Base-by-base conservation (phyloP, 2,329 filamentous ascomycete species). In the Aspergillus puulaauensis region DNA sequence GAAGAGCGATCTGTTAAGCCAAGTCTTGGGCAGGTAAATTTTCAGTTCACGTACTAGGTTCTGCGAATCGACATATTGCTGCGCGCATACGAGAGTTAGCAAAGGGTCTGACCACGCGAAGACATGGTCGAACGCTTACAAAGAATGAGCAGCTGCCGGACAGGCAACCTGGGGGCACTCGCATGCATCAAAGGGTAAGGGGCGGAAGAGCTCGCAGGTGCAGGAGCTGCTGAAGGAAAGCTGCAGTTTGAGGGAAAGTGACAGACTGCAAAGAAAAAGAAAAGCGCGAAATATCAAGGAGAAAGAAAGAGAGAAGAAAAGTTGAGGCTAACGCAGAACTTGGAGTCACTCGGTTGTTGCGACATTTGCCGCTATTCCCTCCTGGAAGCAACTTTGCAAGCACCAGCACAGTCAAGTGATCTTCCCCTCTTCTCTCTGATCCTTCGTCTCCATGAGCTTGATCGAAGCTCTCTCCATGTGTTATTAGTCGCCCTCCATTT, bases 21-120 rank as follows among this genome's bases (percentile, higher is more conserved):
- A 14, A 41, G 43, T 14, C 52, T 49, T 35, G 15, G 52, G 31
- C 51, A 61, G 55, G 4, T 33, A 51, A 39, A 6, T 14, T 37
- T 48, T 31, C 11, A 21, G 19, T 45, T 6, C 39, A 67, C 61
- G 55, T 74, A 77, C 74, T 67, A 52, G 90, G 90, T 71, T 93
- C 90, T 60, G 90, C 87, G 68, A 93, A 89, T 68, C 90, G 84
- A 70, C 89, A 90, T 77, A 91, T 82, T 71, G 89, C 90, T 91
- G 64, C 91, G 65, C 33, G 54, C 52, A 19, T 54, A 48, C 21
- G 24, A 12, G 6, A 47, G 24, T 57, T 52, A 59, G 53, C 49
- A 53, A 15, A 64, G 58, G 33, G 19, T 59, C 58, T 52, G 50
- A 23, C 49, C 31, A 49, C 48, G 43, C 51, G 41, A 45, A 56